Evolutionary conservation across 805 yeast genomes (phyloP).

Genomic region (Yarrowia porcina): DNA sequence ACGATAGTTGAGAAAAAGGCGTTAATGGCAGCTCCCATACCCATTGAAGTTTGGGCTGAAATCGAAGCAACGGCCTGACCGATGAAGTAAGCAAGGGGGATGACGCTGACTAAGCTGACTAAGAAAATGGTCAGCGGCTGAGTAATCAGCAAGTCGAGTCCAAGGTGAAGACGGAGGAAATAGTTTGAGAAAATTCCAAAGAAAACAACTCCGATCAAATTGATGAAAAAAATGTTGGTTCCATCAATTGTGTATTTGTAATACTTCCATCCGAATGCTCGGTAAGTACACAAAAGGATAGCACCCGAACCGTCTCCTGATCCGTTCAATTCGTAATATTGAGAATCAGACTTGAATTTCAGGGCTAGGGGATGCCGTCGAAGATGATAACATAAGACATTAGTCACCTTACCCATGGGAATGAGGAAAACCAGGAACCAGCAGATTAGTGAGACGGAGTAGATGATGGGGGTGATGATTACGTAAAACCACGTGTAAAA

Average conservation of each 20-base stretch:
- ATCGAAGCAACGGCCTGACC: slow-evolving; percentile 99
- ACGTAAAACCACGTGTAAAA: slow-evolving; percentile 71
- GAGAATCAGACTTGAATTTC: slow-evolving; percentile 54
- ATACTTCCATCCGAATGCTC: slow-evolving; percentile 89
- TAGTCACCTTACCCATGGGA: slow-evolving; percentile 84
- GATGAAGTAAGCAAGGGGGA: slow-evolving; percentile 93
- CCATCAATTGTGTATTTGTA: slow-evolving; percentile 97
- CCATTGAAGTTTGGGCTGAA: slow-evolving; percentile 98
- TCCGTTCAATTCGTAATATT: slow-evolving; percentile 35
- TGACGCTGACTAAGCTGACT: slow-evolving; percentile 74
- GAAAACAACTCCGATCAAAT: slow-evolving; percentile 70
- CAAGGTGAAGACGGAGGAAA: slow-evolving; percentile 51
- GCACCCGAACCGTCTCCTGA: slow-evolving; percentile 46
- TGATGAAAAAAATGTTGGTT: slow-evolving; percentile 87
- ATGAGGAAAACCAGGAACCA: slow-evolving; percentile 87
- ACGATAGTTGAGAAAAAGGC: slow-evolving; percentile 97
- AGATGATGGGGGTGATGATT: slow-evolving; percentile 64
- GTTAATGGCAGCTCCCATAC: slow-evolving; percentile 95
- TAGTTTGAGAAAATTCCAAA: slow-evolving; percentile 80
- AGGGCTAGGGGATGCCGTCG: slow-evolving; percentile 88
- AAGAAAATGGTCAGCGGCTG: slow-evolving; percentile 65
- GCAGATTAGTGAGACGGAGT: slow-evolving; percentile 53
- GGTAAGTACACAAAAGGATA: slow-evolving; percentile 81
- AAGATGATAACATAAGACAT: slow-evolving; percentile 67
- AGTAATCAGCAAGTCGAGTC: slow-evolving; percentile 47